phyloP scores from a whole-genome alignment of 179 eudicot genomes.

The Drosera spatulata region DNA sequence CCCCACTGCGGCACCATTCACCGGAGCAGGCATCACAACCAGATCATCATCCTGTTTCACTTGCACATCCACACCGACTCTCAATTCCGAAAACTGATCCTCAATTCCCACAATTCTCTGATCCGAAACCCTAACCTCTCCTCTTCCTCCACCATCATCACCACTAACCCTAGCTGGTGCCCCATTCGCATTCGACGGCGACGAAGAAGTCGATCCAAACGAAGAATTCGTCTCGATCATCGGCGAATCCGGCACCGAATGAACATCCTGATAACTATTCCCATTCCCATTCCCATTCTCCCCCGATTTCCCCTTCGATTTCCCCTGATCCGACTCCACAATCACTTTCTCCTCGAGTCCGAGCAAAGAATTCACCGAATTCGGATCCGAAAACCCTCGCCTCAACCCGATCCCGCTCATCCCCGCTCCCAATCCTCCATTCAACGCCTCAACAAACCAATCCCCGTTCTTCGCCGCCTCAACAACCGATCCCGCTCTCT shows the following conservation, averaged over 20 bases:
- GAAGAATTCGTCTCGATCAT: constrained; percentile 60
- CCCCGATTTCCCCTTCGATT: constrained; percentile 1
- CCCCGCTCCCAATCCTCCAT: constrained; percentile 16
- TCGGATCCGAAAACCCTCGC: constrained; percentile 48
- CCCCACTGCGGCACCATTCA: constrained; percentile 4
- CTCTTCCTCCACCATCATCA: constrained; percentile 7
- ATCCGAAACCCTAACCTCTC: constrained; percentile 12
- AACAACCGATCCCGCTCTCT: constrained; percentile 30
- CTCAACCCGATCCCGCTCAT: constrained; percentile 20
- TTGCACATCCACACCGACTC: constrained; percentile 17
- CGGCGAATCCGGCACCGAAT: constrained; percentile 77
- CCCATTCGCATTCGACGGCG: constrained; percentile 50
- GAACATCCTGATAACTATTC: constrained; percentile 37
- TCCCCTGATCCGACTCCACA: constrained; percentile 9
- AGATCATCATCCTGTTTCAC: constrained; percentile 30
- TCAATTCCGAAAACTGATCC: constrained; percentile 44
- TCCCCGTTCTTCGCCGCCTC: constrained; percentile 49
- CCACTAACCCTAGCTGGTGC: constrained; percentile 45
- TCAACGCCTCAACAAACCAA: constrained; percentile 64
- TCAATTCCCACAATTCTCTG: constrained; percentile 29
- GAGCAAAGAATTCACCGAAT: constrained; percentile 48
- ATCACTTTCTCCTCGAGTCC: constrained; percentile 41
- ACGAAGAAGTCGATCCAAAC: constrained; percentile 67
- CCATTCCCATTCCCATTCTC: constrained; percentile 4
- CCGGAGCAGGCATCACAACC: constrained; percentile 25